Percentiles rank a stretch among this genome's conserved stretches.
Conservation (phyloP, 2,329 filamentous ascomycete species). For the Stromatinia cepivora region DNA sequence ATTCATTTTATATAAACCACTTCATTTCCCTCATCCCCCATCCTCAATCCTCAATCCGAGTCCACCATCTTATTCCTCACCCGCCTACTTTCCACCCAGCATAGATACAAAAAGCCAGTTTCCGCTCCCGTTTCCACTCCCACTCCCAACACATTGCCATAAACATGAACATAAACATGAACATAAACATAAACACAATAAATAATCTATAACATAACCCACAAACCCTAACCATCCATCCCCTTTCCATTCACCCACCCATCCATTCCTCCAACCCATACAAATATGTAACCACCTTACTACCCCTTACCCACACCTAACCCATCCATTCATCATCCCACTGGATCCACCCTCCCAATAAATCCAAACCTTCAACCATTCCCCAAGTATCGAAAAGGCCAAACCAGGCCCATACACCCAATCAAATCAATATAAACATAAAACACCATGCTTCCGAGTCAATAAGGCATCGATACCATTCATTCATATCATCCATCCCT, state of each 20-base stretch:
- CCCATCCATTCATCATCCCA: too few relatives aligned
- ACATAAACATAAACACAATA: too few relatives aligned
- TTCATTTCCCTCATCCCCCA: not conserved
- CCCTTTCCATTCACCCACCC: too few relatives aligned
- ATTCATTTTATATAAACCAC: not conserved
- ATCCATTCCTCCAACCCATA: not conserved
- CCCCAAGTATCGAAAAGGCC: not conserved
- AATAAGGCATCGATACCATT: conserved; percentile 8
- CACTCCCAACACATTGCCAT: not conserved
- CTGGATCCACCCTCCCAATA: not conserved
- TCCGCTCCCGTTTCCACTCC: not conserved
- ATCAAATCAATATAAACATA: conserved; percentile 7
- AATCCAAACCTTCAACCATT: conserved; percentile 1
- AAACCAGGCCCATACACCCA: not conserved
- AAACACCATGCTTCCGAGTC: conserved; percentile 14
- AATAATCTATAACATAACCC: too few relatives aligned
- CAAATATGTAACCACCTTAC: too few relatives aligned
- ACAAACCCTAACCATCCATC: too few relatives aligned
- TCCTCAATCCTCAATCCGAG: not conserved
- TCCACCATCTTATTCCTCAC: not conserved
- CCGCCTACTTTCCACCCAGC: not conserved
- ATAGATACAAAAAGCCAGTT: not conserved
- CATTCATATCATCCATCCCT: conserved; percentile 10
- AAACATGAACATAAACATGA: too few relatives aligned
- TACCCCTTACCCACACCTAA: too few relatives aligned